A percentile compares a stretch with the other conserved stretches of the same genome.
Conservation (phyloP, 768 basidiomycete species). For the Boletus sp. region DNA sequence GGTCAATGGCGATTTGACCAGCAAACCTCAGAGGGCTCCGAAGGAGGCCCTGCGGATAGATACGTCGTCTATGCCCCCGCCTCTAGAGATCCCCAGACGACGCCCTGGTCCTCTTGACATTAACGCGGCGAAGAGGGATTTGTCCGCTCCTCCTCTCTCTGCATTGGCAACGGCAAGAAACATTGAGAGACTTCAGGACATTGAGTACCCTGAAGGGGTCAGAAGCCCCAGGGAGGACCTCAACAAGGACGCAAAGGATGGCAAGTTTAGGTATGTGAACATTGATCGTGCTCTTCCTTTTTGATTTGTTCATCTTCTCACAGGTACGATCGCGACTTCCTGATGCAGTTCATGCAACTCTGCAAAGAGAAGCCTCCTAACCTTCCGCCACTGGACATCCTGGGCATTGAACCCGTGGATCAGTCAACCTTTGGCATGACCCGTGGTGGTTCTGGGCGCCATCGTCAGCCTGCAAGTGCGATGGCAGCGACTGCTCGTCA, state of each 20-base stretch:
- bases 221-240: conserved; percentile 81
- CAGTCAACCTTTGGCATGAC: conserved; percentile 47
- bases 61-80: conserved; percentile 45
- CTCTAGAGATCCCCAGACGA: conserved; percentile 38
- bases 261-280: conserved; percentile 76
- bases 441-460: conserved; percentile 65
- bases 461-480: conserved; percentile 45
- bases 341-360: conserved; percentile 91
- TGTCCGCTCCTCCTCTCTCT: conserved; percentile 38
- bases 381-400: conserved; percentile 83
- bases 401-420: conserved; percentile 82
- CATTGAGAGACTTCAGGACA: conserved; percentile 75
- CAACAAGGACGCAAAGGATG: conserved; percentile 77
- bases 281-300: neutral
- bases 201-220: conserved; percentile 82
- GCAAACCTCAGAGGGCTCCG: conserved; percentile 34
- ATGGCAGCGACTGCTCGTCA: conserved; percentile 45
- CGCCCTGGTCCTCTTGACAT: conserved; percentile 78
- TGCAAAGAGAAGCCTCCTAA: conserved; percentile 95
- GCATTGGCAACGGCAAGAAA: conserved; percentile 78
- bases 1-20: conserved; percentile 37
- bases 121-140: conserved; percentile 44
- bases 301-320: conserved; percentile 7
- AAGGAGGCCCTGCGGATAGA: conserved; percentile 66
- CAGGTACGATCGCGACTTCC: conserved; percentile 96